Evolutionary conservation across 768 basidiomycete genomes (phyloP).

Genomic region (Coprinopsis sp.): DNA sequence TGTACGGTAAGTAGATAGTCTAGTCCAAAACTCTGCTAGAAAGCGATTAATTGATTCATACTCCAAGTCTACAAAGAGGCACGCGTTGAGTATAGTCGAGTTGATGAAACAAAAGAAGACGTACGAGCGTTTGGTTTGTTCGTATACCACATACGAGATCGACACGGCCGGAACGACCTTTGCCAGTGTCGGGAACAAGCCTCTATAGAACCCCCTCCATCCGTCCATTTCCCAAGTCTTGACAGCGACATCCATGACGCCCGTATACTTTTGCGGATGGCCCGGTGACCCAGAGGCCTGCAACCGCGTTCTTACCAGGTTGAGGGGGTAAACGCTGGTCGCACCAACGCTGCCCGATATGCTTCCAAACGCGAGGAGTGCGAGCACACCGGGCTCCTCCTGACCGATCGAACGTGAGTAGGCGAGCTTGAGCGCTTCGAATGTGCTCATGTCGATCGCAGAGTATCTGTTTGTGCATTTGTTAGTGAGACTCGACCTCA

Average conservation of each 20-base stretch:
- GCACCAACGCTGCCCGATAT: constrained; percentile 92
- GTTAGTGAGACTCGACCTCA: constrained; percentile 2
- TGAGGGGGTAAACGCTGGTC: constrained; percentile 87
- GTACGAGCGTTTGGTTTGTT: constrained; percentile 76
- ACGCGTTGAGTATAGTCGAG: too few relatives aligned
- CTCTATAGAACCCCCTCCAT: constrained; percentile 92
- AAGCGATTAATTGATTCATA: constrained; percentile 30
- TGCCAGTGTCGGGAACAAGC: constrained; percentile 85
- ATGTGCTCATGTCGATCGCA: constrained; percentile 97
- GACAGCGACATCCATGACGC: constrained; percentile 77
- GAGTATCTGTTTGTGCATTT: constrained; percentile 51
- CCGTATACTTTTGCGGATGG: constrained; percentile 86
- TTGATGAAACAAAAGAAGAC: constrained; percentile 15
- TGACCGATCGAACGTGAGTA: constrained; percentile 83
- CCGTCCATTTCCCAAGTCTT: constrained; percentile 84
- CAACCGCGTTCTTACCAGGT: constrained; percentile 87
- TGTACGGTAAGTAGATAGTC: too few relatives aligned
- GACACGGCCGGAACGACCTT: constrained; percentile 98
- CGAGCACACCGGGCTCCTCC: constrained; percentile 86
- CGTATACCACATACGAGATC: constrained; percentile 94
- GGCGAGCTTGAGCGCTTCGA: constrained; percentile 90
- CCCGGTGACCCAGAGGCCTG: constrained; percentile 96
- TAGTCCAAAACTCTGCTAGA: too few relatives aligned
- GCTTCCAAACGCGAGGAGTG: constrained; percentile 86
- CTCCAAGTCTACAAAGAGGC: constrained; percentile 52